Percentiles rank a stretch among this genome's conserved stretches.
Evolutionary conservation across 2,329 filamentous ascomycete species (phyloP).

Genomic region (Ceratocystis alfenasii): DNA sequence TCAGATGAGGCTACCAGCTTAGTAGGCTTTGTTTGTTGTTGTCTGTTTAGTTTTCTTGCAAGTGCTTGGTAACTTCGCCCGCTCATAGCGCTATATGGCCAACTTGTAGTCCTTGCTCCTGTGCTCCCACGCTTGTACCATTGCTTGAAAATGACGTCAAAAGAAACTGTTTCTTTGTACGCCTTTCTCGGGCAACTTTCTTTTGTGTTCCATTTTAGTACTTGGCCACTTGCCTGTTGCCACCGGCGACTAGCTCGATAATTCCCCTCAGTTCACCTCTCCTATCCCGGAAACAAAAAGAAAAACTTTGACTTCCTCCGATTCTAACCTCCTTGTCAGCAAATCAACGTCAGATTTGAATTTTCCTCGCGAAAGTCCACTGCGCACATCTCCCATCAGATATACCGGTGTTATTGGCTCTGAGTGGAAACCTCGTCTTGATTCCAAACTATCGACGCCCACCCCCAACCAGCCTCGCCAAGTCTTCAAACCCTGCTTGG

Average conservation of each 20-base stretch:
- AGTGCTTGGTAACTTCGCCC: not conserved
- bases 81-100: not conserved
- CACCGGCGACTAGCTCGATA: not conserved
- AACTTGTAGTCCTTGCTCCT: not conserved
- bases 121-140: not conserved
- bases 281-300: too few relatives aligned
- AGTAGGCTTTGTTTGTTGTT: not conserved
- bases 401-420: not conserved
- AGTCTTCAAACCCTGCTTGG: constrained; percentile 2
- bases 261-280: not conserved
- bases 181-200: not conserved
- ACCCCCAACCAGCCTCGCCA: constrained; percentile 10
- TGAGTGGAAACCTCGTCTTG: not conserved
- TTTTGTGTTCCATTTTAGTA: not conserved
- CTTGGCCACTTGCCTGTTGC: not conserved
- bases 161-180: not conserved
- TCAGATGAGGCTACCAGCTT: not conserved
- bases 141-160: not conserved
- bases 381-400: not conserved
- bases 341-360: constrained; percentile 6
- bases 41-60: not conserved
- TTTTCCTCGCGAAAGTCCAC: not conserved
- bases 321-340: not conserved
- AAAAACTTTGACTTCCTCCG: not conserved
- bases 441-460: constrained; percentile 10